Evolutionary conservation across 306 rosid species (phyloP).

Genomic region (Herpetospermum pedunculosum): DNA sequence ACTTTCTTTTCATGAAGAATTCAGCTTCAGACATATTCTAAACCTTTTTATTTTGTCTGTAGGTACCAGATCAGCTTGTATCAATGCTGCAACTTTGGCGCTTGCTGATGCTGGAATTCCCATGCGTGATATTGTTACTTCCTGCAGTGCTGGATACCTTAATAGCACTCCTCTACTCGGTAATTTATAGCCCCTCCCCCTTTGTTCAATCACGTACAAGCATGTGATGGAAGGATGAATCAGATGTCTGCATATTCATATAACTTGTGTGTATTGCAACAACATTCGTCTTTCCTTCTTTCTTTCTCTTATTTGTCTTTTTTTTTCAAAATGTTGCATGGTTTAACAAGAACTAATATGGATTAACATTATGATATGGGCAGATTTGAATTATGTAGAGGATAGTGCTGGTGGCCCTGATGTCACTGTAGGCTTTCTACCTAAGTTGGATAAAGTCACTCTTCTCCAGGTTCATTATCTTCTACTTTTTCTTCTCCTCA

Average conservation of each 20-base stretch:
- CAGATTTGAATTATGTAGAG: conserved; percentile 86
- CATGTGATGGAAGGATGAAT: not conserved
- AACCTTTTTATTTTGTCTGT: not conserved
- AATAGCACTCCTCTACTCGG: conserved; percentile 78
- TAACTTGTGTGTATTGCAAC: not conserved
- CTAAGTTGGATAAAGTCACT: conserved; percentile 76
- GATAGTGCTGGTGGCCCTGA: conserved; percentile 98
- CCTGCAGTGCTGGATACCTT: conserved; percentile 90
- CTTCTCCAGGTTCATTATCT: conserved; percentile 58
- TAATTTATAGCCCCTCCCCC: conserved; percentile 13
- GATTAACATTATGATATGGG: conserved; percentile 12
- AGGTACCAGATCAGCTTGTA: conserved; percentile 95
- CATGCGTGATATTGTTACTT: conserved; percentile 84
- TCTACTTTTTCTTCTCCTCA: not conserved
- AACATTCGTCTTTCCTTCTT: not conserved
- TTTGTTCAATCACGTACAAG: not conserved
- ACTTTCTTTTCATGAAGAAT: not conserved
- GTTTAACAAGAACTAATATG: not conserved
- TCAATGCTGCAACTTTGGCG: conserved; percentile 92
- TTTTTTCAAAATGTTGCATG: not conserved
- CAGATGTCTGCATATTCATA: not conserved
- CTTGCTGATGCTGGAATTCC: conserved; percentile 97
- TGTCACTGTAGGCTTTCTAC: conserved; percentile 76
- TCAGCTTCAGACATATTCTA: not conserved
- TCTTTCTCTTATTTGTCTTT: not conserved